Percentiles rank a stretch among this genome's conserved stretches.
phyloP scores from a whole-genome alignment of 2,329 filamentous ascomycete genomes.

The Sclerotinia minor region DNA sequence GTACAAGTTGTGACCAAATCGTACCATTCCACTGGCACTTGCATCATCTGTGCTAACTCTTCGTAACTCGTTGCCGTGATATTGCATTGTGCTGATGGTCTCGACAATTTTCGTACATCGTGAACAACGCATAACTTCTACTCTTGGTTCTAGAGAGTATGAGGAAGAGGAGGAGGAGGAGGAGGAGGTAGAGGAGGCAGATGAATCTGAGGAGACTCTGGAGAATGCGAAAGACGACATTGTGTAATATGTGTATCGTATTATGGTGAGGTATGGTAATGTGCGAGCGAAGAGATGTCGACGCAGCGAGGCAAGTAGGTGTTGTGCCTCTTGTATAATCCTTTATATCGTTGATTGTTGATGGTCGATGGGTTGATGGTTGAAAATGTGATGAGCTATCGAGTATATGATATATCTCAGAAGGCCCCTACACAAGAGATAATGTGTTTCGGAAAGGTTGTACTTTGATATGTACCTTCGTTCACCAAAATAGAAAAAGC shows the following conservation, averaged over 20 bases:
- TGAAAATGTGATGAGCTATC: not conserved
- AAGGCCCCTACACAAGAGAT: not conserved
- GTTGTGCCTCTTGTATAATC: not conserved
- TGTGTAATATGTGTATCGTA: not conserved
- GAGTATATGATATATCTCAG: slow-evolving; percentile 8
- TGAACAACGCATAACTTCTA: slow-evolving; percentile 63
- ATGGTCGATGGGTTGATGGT: not conserved
- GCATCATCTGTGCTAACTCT: slow-evolving; percentile 54
- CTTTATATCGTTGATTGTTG: not conserved
- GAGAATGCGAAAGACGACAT: slow-evolving; percentile 13
- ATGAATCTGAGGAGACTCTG: slow-evolving; percentile 30
- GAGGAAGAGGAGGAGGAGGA: slow-evolving; percentile 32
- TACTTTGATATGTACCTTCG: slow-evolving; percentile 2
- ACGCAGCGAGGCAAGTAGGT: not conserved
- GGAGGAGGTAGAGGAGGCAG: slow-evolving; percentile 28
- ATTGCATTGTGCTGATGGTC: slow-evolving; percentile 49
- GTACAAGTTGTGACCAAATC: slow-evolving; percentile 65
- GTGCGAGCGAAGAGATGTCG: slow-evolving; percentile 14
- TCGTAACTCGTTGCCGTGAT: slow-evolving; percentile 27
- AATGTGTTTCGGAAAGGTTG: not conserved
- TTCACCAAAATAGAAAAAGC: slow-evolving; percentile 20
- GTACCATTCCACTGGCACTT: slow-evolving; percentile 60
- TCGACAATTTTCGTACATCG: slow-evolving; percentile 61
- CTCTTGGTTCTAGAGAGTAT: slow-evolving; percentile 37
- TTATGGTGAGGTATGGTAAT: not conserved